Evolutionary conservation across 1,284 basidiomycete genomes (phyloP).

Genomic region (Apiotrichum laibachii): DNA sequence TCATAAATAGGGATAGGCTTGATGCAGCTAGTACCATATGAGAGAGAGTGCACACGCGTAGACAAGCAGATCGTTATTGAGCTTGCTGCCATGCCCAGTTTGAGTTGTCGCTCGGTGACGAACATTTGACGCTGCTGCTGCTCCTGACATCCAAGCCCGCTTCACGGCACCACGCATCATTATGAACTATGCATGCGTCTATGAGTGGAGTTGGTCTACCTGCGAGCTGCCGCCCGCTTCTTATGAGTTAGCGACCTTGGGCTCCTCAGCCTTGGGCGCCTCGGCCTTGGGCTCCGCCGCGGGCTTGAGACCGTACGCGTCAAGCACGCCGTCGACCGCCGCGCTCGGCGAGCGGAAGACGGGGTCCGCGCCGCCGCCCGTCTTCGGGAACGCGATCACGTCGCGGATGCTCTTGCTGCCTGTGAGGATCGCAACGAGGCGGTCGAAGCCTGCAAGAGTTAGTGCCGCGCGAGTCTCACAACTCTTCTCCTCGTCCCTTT

Average conservation of each 20-base stretch:
- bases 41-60: too few species aligned
- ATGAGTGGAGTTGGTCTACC: background rate
- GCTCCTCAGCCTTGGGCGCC: background rate
- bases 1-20: too few species aligned
- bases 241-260: background rate
- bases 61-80: too few species aligned
- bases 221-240: too few species aligned
- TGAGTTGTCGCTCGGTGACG: too few species aligned
- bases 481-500: background rate
- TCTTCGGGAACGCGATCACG: slow-evolving; percentile 96
- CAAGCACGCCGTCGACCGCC: slow-evolving; percentile 58
- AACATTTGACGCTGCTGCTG: too few species aligned
- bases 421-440: slow-evolving; percentile 85
- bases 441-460: slow-evolving; percentile 74
- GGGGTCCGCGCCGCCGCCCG: slow-evolving; percentile 74
- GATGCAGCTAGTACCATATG: too few species aligned
- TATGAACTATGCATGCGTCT: background rate
- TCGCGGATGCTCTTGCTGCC: slow-evolving; percentile 80
- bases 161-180: too few species aligned
- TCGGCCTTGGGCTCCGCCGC: background rate
- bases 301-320: slow-evolving; percentile 45
- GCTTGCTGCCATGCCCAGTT: too few species aligned
- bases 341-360: slow-evolving; percentile 82
- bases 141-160: too few species aligned
- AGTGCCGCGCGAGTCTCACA: background rate